phyloP scores from a whole-genome alignment of 257 asterid species.

The Jacaranda copaia region DNA sequence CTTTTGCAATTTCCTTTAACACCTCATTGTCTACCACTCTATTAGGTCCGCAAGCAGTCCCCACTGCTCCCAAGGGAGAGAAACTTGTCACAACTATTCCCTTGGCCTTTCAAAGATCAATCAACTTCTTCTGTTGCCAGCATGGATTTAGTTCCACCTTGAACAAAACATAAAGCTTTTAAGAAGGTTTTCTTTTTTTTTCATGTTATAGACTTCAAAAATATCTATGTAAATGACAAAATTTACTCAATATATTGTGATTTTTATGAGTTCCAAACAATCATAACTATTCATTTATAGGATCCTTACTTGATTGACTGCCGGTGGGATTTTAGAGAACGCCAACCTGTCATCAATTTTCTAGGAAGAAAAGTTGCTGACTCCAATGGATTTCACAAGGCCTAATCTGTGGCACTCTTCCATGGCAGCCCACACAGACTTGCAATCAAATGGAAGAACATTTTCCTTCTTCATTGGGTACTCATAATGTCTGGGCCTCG shows the following conservation, averaged over 20 bases:
- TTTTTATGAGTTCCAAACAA: too few species aligned
- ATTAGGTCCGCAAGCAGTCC: conserved; percentile 31
- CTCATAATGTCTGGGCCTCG: conserved; percentile 40
- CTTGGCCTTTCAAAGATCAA: conserved; percentile 25
- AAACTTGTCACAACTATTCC: conserved; percentile 26
- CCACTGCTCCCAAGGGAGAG: conserved; percentile 32
- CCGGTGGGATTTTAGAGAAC: conserved; percentile 32
- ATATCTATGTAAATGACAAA: too few species aligned
- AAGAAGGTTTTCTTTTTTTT: too few species aligned
- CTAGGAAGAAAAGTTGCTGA: conserved; percentile 59
- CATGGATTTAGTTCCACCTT: conserved; percentile 33
- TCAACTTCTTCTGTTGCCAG: conserved; percentile 35
- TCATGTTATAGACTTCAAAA: not conserved
- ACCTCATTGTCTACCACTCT: conserved; percentile 31
- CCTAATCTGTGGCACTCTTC: conserved; percentile 59
- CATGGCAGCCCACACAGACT: conserved; percentile 64
- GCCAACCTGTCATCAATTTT: conserved; percentile 45
- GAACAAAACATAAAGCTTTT: not conserved
- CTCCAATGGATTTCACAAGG: conserved; percentile 59
- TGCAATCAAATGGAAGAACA: conserved; percentile 52
- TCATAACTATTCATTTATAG: too few species aligned
- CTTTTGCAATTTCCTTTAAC: conserved; percentile 31
- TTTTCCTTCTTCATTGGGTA: conserved; percentile 51
- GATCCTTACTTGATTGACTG: conserved; percentile 36
- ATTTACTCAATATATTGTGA: too few species aligned